These are phyloP conservation scores for Rhodocollybia butyracea DNA, from an alignment of 768 basidiomycete species.

Conservation along the genomic window DNA sequence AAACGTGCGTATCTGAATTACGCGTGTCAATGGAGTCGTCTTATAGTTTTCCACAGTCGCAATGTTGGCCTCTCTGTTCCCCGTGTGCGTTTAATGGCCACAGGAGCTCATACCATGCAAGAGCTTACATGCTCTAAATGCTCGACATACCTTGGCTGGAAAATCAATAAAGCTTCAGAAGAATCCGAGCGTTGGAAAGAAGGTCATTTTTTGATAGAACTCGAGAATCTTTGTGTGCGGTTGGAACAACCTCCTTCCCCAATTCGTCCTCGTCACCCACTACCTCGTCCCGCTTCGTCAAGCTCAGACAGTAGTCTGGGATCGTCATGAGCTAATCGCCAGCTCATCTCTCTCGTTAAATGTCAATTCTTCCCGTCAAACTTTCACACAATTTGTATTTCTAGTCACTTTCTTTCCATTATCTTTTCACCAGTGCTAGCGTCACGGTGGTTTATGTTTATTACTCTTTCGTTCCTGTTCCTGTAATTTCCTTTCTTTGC, in stretches of 20 bases:
- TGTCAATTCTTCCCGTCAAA: too few species aligned
- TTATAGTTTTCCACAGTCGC: conserved; percentile 29
- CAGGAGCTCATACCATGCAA: conserved; percentile 61
- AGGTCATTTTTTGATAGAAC: conserved; percentile 54
- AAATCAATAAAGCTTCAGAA: conserved; percentile 57
- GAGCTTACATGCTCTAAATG: conserved; percentile 51
- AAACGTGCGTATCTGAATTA: conserved; percentile 37
- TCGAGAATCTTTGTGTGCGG: conserved; percentile 37
- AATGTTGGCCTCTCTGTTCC: conserved; percentile 44
- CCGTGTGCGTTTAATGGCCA: conserved; percentile 55
- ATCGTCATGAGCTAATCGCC: neutral
- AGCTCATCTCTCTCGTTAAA: neutral
- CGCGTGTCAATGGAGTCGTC: neutral
- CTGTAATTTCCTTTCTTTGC: neutral
- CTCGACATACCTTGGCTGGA: conserved; percentile 57
- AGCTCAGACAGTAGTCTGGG: conserved; percentile 15
- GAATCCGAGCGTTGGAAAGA: conserved; percentile 62
- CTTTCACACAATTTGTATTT: neutral
- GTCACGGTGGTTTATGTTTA: conserved; percentile 1
- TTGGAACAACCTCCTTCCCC: conserved; percentile 4
- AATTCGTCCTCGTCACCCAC: neutral
- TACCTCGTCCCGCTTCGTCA: neutral
- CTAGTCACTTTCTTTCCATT: neutral
- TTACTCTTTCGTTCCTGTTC: too few species aligned
- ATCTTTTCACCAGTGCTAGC: neutral